A percentile compares a stretch with the other conserved stretches of the same genome.
phyloP scores from a whole-genome alignment of 192 early-diverging fungal genomes.

The Thamnidium elegans region DNA sequence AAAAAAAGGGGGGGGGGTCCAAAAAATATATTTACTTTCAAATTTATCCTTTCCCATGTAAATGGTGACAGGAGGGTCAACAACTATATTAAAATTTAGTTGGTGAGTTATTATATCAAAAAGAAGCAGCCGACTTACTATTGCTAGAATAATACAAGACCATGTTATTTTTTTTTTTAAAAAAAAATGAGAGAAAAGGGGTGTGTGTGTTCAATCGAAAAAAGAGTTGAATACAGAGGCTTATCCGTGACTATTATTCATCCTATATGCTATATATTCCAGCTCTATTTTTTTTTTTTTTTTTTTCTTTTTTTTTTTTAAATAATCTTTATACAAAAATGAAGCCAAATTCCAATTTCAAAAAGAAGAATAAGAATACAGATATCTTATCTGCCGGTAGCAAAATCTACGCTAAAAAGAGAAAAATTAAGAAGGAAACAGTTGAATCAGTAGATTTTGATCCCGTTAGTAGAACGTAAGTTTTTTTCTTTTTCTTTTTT shows the following conservation, averaged over 20 bases:
- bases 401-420: constrained; percentile 67
- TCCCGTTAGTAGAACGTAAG: constrained; percentile 57
- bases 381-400: constrained; percentile 56
- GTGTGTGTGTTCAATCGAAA: no score
- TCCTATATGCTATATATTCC: neutral
- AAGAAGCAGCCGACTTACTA: neutral
- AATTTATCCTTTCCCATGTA: constrained; percentile 99
- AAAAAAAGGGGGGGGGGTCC: neutral
- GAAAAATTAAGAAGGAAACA: constrained; percentile 59
- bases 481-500: neutral
- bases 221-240: no score
- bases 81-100: constrained; percentile 42
- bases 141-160: constrained; percentile 74
- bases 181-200: no score
- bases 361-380: constrained; percentile 40
- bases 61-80: constrained; percentile 70
- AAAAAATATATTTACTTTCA: constrained; percentile 65
- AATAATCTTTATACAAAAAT: neutral
- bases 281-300: no score
- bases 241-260: constrained; percentile 1
- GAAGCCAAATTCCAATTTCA: neutral
- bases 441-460: constrained; percentile 66
- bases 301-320: no score
- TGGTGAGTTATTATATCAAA: no score
- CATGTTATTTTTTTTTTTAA: constrained; percentile 42